Evolutionary conservation across 768 basidiomycete species (phyloP), one percentile per base, ranked within the genome.

Genomic region (Pulveroboletus sp.): DNA sequence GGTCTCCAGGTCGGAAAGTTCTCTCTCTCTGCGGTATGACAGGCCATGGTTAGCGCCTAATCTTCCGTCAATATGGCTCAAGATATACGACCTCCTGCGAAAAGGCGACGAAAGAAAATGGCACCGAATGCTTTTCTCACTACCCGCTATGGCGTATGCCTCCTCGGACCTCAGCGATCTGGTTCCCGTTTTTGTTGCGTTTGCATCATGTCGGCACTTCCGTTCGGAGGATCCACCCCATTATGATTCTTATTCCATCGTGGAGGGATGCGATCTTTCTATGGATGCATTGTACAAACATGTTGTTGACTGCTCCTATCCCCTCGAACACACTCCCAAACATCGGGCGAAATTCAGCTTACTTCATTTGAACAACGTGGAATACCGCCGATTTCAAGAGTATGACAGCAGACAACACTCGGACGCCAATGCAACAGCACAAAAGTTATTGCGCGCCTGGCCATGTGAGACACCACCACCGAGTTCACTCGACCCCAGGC

Each of bases 181-280:
- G 16, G 47, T 68, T 6, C 52, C 59, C 0, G 57, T 61, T 1
- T 36, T 73, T 3, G 25, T 74, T 11, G 62, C 72, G 0, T 69
- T 72, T 42, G 53, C 57, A 1, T 34, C 60, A 4, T 21, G 52
- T 13, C 19, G 49, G 21, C 45, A 42, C 3, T 50, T 60, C 39
- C 17, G 39, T 6, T 1, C 9, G 0, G 45, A 48, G 25, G 1
- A 43, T 25, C 62, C 62, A 19, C 62, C 34, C 11, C 14, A 25
- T n/a, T 43, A 20, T 5, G 36, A 20, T 21, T 21, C 20, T 11
- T 37, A 37, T 37, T 10, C 19, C 19, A 10, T 9, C 5, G 23
- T 9, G 25, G 17, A 29, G 0, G 16, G 10, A 41, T 31, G 14
- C 2, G n/a, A 29, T 7, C 17, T 4, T n/a, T 17, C n/a, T 6